Evolutionary conservation across 441 rosid genomes (phyloP).

Genomic region (Cnidoscolus chayamansa): DNA sequence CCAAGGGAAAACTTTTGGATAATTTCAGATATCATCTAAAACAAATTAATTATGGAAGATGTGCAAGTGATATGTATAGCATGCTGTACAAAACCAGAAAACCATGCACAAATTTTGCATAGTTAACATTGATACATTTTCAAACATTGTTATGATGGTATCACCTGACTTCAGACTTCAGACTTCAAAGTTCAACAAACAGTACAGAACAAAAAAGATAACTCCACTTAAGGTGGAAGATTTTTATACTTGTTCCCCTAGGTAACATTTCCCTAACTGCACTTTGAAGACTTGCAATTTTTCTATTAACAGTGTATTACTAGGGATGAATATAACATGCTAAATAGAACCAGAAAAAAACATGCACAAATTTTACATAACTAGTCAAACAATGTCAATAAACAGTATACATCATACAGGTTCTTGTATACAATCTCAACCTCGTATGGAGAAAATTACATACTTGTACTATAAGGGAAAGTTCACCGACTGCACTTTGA

Average conservation of each 20-base stretch:
- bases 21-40: neutral
- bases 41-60: neutral
- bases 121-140: neutral
- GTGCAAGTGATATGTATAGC: neutral
- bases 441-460: no score
- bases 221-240: neutral
- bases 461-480: no score
- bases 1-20: neutral
- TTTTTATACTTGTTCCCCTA: neutral
- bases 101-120: neutral
- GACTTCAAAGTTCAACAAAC: neutral
- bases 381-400: no score
- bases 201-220: neutral
- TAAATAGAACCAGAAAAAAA: no score
- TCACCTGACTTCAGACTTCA: no score
- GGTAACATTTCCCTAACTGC: neutral
- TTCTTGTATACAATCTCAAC: no score
- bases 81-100: neutral
- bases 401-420: no score
- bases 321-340: no score
- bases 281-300: no score
- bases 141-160: neutral
- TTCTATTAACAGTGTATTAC: no score
- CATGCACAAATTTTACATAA: no score
- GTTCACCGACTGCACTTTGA: no score